A percentile compares a stretch with the other conserved stretches of the same genome.
Conservation (phyloP, 805 yeast species). For the Lachancea nothofagi region DNA sequence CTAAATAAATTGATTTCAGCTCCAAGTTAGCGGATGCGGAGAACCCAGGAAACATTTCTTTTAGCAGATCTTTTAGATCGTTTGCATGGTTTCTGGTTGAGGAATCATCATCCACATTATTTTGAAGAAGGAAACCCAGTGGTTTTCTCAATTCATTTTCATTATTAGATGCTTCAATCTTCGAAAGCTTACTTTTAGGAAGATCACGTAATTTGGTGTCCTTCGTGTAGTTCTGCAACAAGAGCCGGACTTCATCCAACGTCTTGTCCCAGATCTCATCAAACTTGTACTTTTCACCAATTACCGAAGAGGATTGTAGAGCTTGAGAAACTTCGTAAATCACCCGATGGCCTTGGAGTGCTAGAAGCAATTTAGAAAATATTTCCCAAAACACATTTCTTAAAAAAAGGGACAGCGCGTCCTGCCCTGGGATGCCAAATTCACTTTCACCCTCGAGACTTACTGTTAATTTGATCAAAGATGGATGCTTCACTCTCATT, state of each 20-base stretch:
- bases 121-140: slow-evolving; percentile 23
- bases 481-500: slow-evolving; percentile 51
- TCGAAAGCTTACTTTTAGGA: slow-evolving; percentile 1
- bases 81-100: slow-evolving; percentile 33
- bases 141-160: slow-evolving; percentile 2
- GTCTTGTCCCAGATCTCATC: slow-evolving; percentile 41
- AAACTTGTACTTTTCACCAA: slow-evolving; percentile 33
- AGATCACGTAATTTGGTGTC: not conserved
- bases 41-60: slow-evolving; percentile 70
- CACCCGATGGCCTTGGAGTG: slow-evolving; percentile 65
- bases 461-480: slow-evolving; percentile 31
- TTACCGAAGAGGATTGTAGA: slow-evolving; percentile 23
- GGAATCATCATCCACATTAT: slow-evolving; percentile 24
- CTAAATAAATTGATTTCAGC: slow-evolving; percentile 44
- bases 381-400: slow-evolving; percentile 67
- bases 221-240: slow-evolving; percentile 22
- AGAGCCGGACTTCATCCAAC: slow-evolving; percentile 37
- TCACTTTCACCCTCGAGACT: slow-evolving; percentile 18
- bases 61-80: slow-evolving; percentile 42
- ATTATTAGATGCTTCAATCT: not conserved
- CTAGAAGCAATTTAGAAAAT: slow-evolving; percentile 56
- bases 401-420: slow-evolving; percentile 48
- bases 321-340: slow-evolving; percentile 50
- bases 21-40: slow-evolving; percentile 34
- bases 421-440: slow-evolving; percentile 39